Conservation (phyloP, 2,329 filamentous ascomycete genomes). For the Colletotrichum neosansevieriae region DNA sequence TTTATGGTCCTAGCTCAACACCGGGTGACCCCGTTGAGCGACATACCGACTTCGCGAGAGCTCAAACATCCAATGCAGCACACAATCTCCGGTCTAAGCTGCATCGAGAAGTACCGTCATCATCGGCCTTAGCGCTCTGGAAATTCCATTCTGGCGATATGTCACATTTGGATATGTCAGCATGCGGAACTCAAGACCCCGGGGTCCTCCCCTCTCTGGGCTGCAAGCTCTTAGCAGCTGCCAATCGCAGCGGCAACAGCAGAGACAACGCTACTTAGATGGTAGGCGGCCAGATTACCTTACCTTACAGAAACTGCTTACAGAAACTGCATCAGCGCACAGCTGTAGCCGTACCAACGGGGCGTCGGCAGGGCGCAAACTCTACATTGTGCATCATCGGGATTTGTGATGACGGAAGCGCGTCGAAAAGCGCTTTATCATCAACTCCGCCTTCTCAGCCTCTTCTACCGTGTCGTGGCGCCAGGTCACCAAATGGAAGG, state of each 20-base stretch:
- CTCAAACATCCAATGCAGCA: not conserved
- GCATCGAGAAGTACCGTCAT: not conserved
- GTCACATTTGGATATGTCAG: conserved; percentile 34
- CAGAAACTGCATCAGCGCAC: not conserved
- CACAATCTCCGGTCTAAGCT: not conserved
- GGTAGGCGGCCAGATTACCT: not conserved
- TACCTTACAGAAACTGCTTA: not conserved
- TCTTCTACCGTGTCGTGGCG: not conserved
- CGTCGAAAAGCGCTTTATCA: conserved; percentile 33
- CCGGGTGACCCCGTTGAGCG: no score
- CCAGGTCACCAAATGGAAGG: conserved; percentile 30
- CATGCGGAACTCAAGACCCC: conserved; percentile 35
- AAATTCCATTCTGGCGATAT: conserved; percentile 19
- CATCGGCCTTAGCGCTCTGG: conserved; percentile 1
- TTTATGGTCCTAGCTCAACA: no score
- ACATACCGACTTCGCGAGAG: no score
- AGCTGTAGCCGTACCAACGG: not conserved
- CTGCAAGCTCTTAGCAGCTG: conserved; percentile 9
- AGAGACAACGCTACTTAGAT: conserved; percentile 2
- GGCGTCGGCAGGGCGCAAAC: conserved; percentile 17
- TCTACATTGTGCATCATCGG: conserved; percentile 31
- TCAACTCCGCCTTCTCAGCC: conserved; percentile 25
- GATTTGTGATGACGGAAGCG: conserved; percentile 39
- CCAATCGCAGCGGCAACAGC: conserved; percentile 10
- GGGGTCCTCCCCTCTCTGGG: not conserved